Evolutionary conservation across 352 stramenopile genomes (phyloP), one percentile per base, ranked within the genome.

Genomic region (Globisporangium abappressorium): DNA sequence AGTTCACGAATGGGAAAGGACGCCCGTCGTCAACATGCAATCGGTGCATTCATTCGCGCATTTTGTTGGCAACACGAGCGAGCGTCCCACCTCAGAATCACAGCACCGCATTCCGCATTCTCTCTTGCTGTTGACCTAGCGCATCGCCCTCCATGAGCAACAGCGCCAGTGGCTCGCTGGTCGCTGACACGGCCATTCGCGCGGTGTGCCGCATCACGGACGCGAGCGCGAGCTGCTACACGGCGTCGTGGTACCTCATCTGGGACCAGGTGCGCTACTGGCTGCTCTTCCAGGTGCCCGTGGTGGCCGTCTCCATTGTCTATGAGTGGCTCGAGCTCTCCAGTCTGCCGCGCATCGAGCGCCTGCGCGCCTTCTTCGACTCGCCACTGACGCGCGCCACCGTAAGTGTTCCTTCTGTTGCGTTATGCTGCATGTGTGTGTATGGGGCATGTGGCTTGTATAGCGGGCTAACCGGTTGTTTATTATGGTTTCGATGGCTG

Each of bases 301-400:
- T 94, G 14, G 57, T 92, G 33, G 82, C 72, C 20, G 43, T 92
- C 62, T 90, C 85, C 12, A 77, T 94, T 64, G 75, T 90, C 64
- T 94, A 89, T 68, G 84, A 93, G 69, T 95, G 85, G 85, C 85
- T 95, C 68, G 84, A 95, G 65, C 57, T 92, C 54, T 68, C 82
- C 20, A 87, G 79, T 54, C 74, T 84, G 57, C 70, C 74, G 47
- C 87, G 81, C 57, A 68, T 95, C 41, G 88, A 94, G 64, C 83
- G 78, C 47, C 65, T 93, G 38, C 85, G 88, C 54, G 73, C 74
- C 61, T 43, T 91, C 61, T 93, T 87, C 62, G 85, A 91, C 71
- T 76, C 84, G 36, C 85, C 87, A 8, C 67, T 93, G 57, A 84
- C 84, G 30, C 85, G 87, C 56, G 77, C 88, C 30, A 77, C 82